Percentiles rank a stretch among this genome's conserved stretches.
These are phyloP conservation scores for Rhododendron molle DNA, from an alignment of 148 eudicot species.

Conservation along the genomic window DNA sequence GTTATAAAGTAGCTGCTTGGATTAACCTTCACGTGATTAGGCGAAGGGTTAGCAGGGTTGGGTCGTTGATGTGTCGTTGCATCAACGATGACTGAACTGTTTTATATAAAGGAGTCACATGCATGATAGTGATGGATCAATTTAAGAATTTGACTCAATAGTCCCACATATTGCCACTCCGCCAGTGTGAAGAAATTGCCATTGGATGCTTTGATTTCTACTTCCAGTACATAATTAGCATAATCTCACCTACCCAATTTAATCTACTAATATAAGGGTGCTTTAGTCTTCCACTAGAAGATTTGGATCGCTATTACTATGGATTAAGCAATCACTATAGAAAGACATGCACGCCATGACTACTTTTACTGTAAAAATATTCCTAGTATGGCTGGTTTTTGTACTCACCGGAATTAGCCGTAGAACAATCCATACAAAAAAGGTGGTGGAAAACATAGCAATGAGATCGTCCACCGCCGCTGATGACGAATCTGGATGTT, in stretches of 20 bases:
- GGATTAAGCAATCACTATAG: not conserved
- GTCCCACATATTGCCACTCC: no score
- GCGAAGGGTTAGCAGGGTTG: no score
- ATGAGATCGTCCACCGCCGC: slow-evolving; percentile 39
- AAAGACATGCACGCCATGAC: not conserved
- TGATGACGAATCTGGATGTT: slow-evolving; percentile 40
- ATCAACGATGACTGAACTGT: not conserved
- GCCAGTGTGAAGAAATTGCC: no score
- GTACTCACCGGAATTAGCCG: slow-evolving; percentile 55
- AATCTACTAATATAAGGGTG: not conserved
- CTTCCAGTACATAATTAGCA: no score
- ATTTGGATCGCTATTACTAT: not conserved
- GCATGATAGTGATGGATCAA: not conserved
- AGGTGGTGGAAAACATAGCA: slow-evolving; percentile 59
- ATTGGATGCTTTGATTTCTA: not conserved
- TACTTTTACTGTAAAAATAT: not conserved
- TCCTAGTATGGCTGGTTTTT: not conserved
- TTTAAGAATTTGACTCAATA: no score
- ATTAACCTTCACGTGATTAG: no score
- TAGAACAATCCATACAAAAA: slow-evolving; percentile 70
- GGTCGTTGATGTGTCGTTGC: no score
- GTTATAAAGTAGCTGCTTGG: no score
- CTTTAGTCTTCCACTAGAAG: not conserved
- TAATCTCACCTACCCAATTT: no score
- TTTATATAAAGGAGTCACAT: not conserved